phyloP scores from a whole-genome alignment of 345 rosid species.

The Eucalyptus leucophloia region DNA sequence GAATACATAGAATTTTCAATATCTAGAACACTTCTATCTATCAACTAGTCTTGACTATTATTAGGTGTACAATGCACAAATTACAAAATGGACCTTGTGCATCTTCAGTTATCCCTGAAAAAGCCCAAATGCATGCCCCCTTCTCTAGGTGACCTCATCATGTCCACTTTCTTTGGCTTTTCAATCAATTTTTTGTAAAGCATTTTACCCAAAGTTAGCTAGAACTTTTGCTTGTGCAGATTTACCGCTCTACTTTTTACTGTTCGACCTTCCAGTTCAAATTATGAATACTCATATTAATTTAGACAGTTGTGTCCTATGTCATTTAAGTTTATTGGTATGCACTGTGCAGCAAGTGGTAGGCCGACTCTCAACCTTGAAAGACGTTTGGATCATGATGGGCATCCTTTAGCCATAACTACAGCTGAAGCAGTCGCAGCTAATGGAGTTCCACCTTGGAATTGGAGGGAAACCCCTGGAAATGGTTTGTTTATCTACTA shows the following conservation, averaged over 20 bases:
- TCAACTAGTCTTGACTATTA: neutral
- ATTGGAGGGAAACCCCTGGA: slow-evolving; percentile 94
- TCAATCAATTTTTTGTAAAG: neutral
- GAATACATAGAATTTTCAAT: neutral
- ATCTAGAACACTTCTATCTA: neutral
- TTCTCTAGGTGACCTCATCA: neutral
- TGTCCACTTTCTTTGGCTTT: neutral
- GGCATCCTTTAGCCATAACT: slow-evolving; percentile 87
- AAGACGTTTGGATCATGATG: slow-evolving; percentile 92
- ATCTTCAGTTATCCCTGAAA: neutral
- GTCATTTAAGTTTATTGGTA: neutral
- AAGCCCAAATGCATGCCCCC: neutral
- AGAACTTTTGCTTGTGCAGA: neutral
- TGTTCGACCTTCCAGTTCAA: neutral
- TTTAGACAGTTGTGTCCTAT: neutral
- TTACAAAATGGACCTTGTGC: neutral
- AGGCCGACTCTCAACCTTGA: slow-evolving; percentile 88
- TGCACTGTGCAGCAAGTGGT: slow-evolving; percentile 50
- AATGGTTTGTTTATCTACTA: slow-evolving; percentile 36
- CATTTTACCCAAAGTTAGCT: neutral
- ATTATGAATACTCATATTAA: neutral
- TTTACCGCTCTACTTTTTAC: neutral
- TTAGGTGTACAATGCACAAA: neutral
- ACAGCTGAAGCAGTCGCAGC: slow-evolving; percentile 79
- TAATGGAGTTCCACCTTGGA: slow-evolving; percentile 95